Conservation (phyloP, 2,329 filamentous ascomycete species). For the Chlorencoelia australis region DNA sequence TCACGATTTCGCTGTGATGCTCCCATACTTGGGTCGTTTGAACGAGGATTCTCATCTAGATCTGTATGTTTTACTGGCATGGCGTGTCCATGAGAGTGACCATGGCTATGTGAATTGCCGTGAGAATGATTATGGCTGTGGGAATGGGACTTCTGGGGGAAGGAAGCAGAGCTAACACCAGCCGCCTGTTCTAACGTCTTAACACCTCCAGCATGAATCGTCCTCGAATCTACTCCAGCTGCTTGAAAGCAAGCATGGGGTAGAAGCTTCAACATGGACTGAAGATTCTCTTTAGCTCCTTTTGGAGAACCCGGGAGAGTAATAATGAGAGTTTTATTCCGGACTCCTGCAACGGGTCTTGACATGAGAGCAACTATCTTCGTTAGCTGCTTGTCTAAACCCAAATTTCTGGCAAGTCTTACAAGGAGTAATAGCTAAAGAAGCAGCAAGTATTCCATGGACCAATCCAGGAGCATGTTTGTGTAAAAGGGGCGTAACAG, state of each 20-base stretch:
- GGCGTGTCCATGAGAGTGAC: conserved; percentile 52
- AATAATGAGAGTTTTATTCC: conserved; percentile 71
- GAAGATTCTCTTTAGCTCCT: conserved; percentile 85
- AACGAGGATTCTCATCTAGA: conserved; percentile 44
- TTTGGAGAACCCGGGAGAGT: conserved; percentile 93
- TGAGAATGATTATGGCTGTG: conserved; percentile 39
- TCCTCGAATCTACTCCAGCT: conserved; percentile 70
- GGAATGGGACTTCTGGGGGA: conserved; percentile 30
- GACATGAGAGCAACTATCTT: conserved; percentile 86
- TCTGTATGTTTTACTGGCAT: conserved; percentile 64
- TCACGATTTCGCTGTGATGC: conserved; percentile 66
- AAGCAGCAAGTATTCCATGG: conserved; percentile 88
- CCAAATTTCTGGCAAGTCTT: conserved; percentile 29
- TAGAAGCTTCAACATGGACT: conserved; percentile 78
- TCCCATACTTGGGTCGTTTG: conserved; percentile 50
- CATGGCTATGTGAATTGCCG: conserved; percentile 39
- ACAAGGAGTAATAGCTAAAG: conserved; percentile 83
- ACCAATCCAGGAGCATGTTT: conserved; percentile 82
- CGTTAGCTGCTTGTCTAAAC: conserved; percentile 15
- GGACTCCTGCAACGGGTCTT: conserved; percentile 78
- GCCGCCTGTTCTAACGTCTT: conserved; percentile 79
- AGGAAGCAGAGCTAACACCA: conserved; percentile 37
- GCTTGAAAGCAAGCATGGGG: conserved; percentile 93
- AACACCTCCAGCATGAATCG: conserved; percentile 69
- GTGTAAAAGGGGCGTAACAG: conserved; percentile 68